Evolutionary conservation across 116 monocot genomes (phyloP), one percentile per base, ranked within the genome.

Genomic region (Trichopus zeylanicus): DNA sequence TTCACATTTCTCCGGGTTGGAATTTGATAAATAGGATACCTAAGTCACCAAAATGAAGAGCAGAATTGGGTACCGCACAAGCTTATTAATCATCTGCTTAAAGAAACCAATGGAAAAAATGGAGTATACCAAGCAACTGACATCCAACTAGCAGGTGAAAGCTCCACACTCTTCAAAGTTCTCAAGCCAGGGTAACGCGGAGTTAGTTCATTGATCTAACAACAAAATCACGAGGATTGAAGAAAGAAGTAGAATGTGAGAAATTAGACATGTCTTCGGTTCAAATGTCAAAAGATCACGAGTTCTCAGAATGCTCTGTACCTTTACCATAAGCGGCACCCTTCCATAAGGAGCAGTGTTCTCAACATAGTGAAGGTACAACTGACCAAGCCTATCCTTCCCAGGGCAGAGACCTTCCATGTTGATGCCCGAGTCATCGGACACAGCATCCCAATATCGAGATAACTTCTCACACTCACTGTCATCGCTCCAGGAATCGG

Each of bases 11-110:
- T 75, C 10, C 68, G 46, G 55, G 63, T 13, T 16, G 88, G 85
- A 61, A 93, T 82, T 27, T 79, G 67, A 66, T 83, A 89, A 29
- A 89, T 89, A 9, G 94, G 94, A 55, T 85, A 93, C 93, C 93
- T 93, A 54, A 57, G 29, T 24, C 9, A 60, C 37, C 21, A 67
- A 21, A n/a, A 31, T 1, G 4, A 64, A 26, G 42, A 62, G 10
- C 39, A 46, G 32, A n/a, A n/a, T n/a, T n/a, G n/a, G n/a, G n/a
- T n/a, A n/a, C n/a, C n/a, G n/a, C n/a, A n/a, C n/a, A n/a, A n/a
- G 13, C 3, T 9, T 23, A 26, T 12, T 9, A 51, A 63, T 51
- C 22, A 0, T 13, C 20, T 0, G 20, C 30, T 21, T 13, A 33
- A 33, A 8, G n/a, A n/a, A n/a, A n/a, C n/a, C 9, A 6, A 62